Conservation (phyloP, 75 land plant species). For the Pinus tabuliformis region DNA sequence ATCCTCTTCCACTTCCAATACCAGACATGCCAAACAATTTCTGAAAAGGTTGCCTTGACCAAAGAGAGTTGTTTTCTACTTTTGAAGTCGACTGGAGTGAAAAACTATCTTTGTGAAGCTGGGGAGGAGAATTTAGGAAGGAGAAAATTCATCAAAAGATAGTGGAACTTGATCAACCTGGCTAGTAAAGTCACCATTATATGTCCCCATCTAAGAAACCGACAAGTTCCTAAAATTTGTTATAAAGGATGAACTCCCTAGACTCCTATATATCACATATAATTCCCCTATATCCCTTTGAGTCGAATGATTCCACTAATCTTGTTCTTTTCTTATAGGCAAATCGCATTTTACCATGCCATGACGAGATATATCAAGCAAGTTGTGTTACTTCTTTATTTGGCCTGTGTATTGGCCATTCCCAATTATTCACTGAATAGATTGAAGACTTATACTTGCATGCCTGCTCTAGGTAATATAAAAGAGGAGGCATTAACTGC, state of each 20-base stretch:
- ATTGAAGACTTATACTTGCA: too few relatives aligned
- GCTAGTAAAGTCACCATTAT: background rate
- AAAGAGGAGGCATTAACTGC: too few relatives aligned
- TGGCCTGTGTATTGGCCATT: too few relatives aligned
- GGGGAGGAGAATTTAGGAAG: conserved; percentile 61
- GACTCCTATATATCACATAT: conserved; percentile 20
- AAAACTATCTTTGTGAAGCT: conserved; percentile 49
- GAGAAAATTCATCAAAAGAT: conserved; percentile 49
- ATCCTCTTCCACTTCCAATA: too few relatives aligned
- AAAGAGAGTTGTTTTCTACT: conserved; percentile 62
- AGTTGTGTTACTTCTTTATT: too few relatives aligned
- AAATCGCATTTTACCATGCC: too few relatives aligned
- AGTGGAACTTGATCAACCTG: conserved; percentile 21
- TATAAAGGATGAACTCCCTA: conserved; percentile 13
- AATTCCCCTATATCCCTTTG: conserved; percentile 40
- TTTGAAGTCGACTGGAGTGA: conserved; percentile 34
- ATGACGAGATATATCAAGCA: too few relatives aligned
- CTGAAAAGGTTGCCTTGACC: conserved; percentile 90
- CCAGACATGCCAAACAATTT: conserved; percentile 59
- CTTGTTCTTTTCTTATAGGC: too few relatives aligned
- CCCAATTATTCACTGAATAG: too few relatives aligned
- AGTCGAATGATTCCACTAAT: too few relatives aligned
- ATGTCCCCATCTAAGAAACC: conserved; percentile 20
- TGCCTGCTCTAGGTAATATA: too few relatives aligned
- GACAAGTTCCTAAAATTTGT: conserved; percentile 20